Conservation (phyloP, 176 grass and related monocot genomes). For the Oryza longistaminata region DNA sequence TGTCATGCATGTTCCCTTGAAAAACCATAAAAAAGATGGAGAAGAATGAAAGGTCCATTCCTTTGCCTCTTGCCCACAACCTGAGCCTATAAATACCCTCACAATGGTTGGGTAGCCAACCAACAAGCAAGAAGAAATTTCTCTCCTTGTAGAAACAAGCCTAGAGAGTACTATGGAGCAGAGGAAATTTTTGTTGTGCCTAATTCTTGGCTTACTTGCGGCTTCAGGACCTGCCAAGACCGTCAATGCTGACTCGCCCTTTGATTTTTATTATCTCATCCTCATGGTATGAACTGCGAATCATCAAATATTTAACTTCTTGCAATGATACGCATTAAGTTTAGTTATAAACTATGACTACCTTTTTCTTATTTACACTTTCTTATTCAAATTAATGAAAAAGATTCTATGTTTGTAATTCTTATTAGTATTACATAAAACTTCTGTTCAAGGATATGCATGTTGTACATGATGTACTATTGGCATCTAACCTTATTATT, state of each 20-base stretch:
- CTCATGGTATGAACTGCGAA: slow-evolving; percentile 38
- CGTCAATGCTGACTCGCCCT: slow-evolving; percentile 19
- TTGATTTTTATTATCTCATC: slow-evolving; percentile 52
- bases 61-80: not conserved
- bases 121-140: not conserved
- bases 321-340: not conserved
- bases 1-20: too few relatives aligned
- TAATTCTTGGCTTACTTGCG: slow-evolving; percentile 26
- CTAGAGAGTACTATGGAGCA: slow-evolving; percentile 26
- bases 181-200: slow-evolving; percentile 15
- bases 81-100: slow-evolving; percentile 28
- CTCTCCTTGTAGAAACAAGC: not conserved
- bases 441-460: not conserved
- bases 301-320: not conserved
- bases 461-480: not conserved
- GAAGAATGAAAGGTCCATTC: not conserved
- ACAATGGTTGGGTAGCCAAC: not conserved
- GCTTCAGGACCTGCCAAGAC: slow-evolving; percentile 12
- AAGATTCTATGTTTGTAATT: not conserved
- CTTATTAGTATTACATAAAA: not conserved
- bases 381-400: too few relatives aligned
- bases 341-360: not conserved
- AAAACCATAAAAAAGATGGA: not conserved
- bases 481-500: not conserved
- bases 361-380: too few relatives aligned